Evolutionary conservation across 331 rosid genomes (phyloP).

Genomic region (Quercus phellos): DNA sequence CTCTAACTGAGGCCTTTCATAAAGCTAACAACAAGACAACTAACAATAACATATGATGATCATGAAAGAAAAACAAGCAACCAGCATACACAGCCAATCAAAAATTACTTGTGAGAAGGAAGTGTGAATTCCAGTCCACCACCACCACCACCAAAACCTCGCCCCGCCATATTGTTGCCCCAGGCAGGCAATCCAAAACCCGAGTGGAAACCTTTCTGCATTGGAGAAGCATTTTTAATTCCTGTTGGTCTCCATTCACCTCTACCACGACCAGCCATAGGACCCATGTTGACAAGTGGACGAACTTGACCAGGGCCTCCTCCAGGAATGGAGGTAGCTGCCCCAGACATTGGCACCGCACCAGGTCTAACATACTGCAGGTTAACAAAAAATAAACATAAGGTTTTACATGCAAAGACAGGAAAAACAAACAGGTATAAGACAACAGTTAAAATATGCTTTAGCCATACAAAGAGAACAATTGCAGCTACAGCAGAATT

Average conservation of each 20-base stretch:
- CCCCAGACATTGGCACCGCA: slow-evolving; percentile 75
- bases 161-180: slow-evolving; percentile 74
- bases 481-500: not conserved
- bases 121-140: slow-evolving; percentile 93
- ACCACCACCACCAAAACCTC: slow-evolving; percentile 78
- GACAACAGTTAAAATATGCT: slow-evolving; percentile 1
- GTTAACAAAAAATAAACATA: slow-evolving; percentile 16
- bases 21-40: slow-evolving; percentile 2
- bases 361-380: slow-evolving; percentile 97
- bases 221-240: slow-evolving; percentile 47
- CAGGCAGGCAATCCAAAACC: slow-evolving; percentile 74
- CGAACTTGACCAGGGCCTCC: slow-evolving; percentile 85
- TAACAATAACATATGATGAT: not conserved
- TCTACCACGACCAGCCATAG: slow-evolving; percentile 83
- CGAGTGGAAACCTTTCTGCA: slow-evolving; percentile 80
- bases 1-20: not conserved
- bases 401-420: slow-evolving; percentile 8
- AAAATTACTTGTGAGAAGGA: slow-evolving; percentile 96
- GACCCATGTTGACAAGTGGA: slow-evolving; percentile 62
- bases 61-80: slow-evolving; percentile 8
- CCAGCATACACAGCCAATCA: slow-evolving; percentile 3
- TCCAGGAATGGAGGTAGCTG: slow-evolving; percentile 58
- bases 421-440: slow-evolving; percentile 5
- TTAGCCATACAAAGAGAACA: slow-evolving; percentile 3
- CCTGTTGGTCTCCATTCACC: slow-evolving; percentile 98